Evolutionary conservation across 2,329 filamentous ascomycete genomes (phyloP).

Genomic region (Aplosporella prunicola): DNA sequence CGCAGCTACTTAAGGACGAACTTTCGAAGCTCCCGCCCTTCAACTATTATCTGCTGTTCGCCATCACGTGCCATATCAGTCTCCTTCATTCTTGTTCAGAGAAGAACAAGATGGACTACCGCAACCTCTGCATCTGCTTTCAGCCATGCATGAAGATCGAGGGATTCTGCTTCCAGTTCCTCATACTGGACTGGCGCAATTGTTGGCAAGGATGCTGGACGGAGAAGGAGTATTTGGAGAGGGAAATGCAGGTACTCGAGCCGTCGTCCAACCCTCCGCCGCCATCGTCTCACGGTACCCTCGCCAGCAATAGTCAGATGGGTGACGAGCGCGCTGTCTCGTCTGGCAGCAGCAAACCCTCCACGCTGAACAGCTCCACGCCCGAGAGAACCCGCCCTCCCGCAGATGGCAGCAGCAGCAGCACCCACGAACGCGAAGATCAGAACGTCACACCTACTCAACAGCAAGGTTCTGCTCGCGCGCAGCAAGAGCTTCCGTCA

Average conservation of each 20-base stretch:
- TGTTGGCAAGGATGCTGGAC: slow-evolving; percentile 97
- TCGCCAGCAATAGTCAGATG: slow-evolving; percentile 4
- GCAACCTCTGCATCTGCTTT: slow-evolving; percentile 93
- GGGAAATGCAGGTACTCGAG: slow-evolving; percentile 37
- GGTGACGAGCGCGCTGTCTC: slow-evolving; percentile 49
- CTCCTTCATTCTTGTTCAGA: slow-evolving; percentile 83
- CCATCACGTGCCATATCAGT: slow-evolving; percentile 92
- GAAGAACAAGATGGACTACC: slow-evolving; percentile 97
- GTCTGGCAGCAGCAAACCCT: slow-evolving; percentile 49
- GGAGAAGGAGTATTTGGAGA: slow-evolving; percentile 68
- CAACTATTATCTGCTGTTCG: slow-evolving; percentile 96
- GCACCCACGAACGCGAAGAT: slow-evolving; percentile 10
- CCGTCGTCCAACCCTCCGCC: slow-evolving; percentile 7
- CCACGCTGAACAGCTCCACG: slow-evolving; percentile 20
- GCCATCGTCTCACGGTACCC: slow-evolving; percentile 5
- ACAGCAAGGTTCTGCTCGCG: too few species aligned
- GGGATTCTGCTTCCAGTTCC: slow-evolving; percentile 86
- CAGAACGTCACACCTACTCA: slow-evolving; percentile 24
- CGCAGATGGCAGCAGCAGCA: background rate
- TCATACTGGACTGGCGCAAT: slow-evolving; percentile 90
- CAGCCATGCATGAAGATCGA: slow-evolving; percentile 97
- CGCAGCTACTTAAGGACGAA: slow-evolving; percentile 79
- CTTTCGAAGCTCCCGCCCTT: slow-evolving; percentile 90
- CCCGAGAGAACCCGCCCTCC: slow-evolving; percentile 12
- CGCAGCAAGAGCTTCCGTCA: slow-evolving; percentile 36